Percentiles rank a stretch among this genome's conserved stretches.
Evolutionary conservation across 306 rosid species (phyloP).

Genomic region (Coriaria nepalensis): DNA sequence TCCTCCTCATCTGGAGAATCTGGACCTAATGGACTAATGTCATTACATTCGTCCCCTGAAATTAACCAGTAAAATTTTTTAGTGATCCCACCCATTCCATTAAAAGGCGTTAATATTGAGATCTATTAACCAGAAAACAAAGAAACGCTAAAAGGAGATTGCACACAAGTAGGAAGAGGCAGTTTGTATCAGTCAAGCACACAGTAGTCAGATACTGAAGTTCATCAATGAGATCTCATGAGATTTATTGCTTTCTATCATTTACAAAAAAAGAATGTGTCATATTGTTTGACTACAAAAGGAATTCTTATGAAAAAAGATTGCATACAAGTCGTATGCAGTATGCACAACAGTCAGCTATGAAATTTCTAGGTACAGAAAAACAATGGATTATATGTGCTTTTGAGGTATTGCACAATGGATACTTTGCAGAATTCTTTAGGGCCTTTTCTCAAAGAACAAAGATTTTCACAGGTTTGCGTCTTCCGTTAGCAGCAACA

Average conservation of each 20-base stretch:
- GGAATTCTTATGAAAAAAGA: slow-evolving; percentile 23
- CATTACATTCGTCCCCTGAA: slow-evolving; percentile 18
- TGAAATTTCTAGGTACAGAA: slow-evolving; percentile 29
- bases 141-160: not conserved
- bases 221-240: slow-evolving; percentile 5
- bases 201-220: not conserved
- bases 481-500: slow-evolving; percentile 60
- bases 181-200: not conserved
- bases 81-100: slow-evolving; percentile 4
- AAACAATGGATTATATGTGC: slow-evolving; percentile 17
- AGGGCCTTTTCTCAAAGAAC: slow-evolving; percentile 64
- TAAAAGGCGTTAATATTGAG: too few relatives aligned
- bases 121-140: too few relatives aligned
- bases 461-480: slow-evolving; percentile 66
- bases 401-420: slow-evolving; percentile 15
- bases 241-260: slow-evolving; percentile 1
- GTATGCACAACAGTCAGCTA: slow-evolving; percentile 17
- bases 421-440: slow-evolving; percentile 33
- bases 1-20: slow-evolving; percentile 37
- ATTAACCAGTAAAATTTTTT: too few relatives aligned
- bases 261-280: slow-evolving; percentile 14
- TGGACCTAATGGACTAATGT: slow-evolving; percentile 16
- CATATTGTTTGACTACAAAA: not conserved
- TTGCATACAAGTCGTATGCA: slow-evolving; percentile 19
- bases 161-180: slow-evolving; percentile 10